Base-by-base conservation (phyloP, 352 stramenopile species). In the Phytophthora constricta region DNA sequence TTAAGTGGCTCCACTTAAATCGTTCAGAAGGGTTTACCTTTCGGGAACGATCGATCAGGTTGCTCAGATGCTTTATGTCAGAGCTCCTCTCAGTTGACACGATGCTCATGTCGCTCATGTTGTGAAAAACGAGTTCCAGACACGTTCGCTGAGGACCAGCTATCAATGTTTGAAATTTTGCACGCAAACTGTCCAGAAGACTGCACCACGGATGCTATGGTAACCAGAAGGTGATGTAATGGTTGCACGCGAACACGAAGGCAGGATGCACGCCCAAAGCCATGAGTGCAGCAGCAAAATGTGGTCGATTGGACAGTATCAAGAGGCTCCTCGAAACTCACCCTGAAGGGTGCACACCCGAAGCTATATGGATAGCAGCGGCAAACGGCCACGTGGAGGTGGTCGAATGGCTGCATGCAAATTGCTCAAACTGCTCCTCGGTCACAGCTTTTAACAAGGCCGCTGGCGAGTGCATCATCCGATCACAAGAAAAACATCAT, bases 331-430 rank as follows among this genome's bases (percentile, higher is more conserved):
- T 60, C 33, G 43, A 33, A 26, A 49, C 49, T 10, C 23, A 33
- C 7, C 27, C 22, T 14, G 23, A 64, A 25, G 54, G 54, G 22
- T 57, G 57, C n/a, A 65, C 46, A 19, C 37, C n/a, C n/a, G 33
- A 42, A 19, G 46, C 46, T 8, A 58, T 66, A 22, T 28, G 48
- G 19, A 26, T 14, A 31, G 41, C 59, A 17, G 39, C 50, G 20
- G 26, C 26, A 49, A 54, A 55, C 9, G 42, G 31, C 0, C 41
- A 60, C 33, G 16, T 66, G 11, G 42, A 61, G 9, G n/a, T 67
- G 5, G 42, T 67, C 16, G 5, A 61, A 33, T 67, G 28, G 28
- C 20, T 67, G 23, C 31, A 54, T n/a, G 22, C 28, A 5, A 14
- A 59, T 28, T 20, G 25, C 14, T 33, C 41, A n/a, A n/a, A n/a